Evolutionary conservation across 78 protist species (phyloP), one percentile per base, ranked within the genome.

Genomic region (Planoprotostelium fungivorum): DNA sequence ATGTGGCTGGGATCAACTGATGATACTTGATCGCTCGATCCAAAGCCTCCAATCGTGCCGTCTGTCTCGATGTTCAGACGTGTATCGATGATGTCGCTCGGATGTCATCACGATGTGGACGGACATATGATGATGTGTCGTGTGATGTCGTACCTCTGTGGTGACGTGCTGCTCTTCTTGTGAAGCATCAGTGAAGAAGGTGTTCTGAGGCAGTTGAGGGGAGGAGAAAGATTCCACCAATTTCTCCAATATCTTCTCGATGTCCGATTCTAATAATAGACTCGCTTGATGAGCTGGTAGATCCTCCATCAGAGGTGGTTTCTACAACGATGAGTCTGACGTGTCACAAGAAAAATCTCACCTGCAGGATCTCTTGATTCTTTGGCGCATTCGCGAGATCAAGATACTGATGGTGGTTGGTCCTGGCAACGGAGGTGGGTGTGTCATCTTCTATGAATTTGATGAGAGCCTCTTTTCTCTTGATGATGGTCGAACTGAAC

Each of bases 381-480:
- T 90, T 85, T 38, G 89, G 93, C 28, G 34, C 34, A 23, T 88
- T 36, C 0, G 94, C 94, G 1, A 92, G 88, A 89, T 92, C 94
- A 16, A 92, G 85, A 83, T 92, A 92, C 39, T 92, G 94, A 28
- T 88, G 83, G 63, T 92, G 89, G 36, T 28, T 37, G 35, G 35
- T 38, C 10, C 37, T 89, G 1, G 84, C 88, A 51, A 88, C 29
- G 0, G 90, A 83, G 1, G 84, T 89, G 38, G 90, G 89, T 84
- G 88, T 90, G 36, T 89, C 89, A 29, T 89, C 94, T 34, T 92
- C 94, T 63, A 92, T 87, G 87, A 89, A 92, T 34, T 92, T 92
- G 0, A 88, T 63, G 0, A 92, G 84, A 25, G 84, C 87, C 38
- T 92, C 94, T 86, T 38, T 29, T 37, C 84, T 29, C 36, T 36